Conservation (phyloP, 495 filamentous ascomycete genomes). For the Aspergillus sclerotiicarbonarius region DNA sequence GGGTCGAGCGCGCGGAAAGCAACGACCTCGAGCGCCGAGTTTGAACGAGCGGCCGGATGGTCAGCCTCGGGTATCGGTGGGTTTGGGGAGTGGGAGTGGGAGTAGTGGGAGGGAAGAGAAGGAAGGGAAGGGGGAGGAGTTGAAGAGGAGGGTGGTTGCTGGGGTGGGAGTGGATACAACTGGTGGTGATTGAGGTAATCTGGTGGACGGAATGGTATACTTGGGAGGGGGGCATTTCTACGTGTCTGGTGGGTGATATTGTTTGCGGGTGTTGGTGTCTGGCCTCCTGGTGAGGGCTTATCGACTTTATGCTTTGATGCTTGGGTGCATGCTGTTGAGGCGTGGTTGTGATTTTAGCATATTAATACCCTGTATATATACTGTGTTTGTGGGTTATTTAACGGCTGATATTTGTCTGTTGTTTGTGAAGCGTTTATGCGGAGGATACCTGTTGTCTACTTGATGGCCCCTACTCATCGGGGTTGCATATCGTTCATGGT, state of each 20-base stretch:
- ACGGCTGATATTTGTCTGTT: not conserved
- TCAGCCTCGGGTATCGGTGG: slow-evolving; percentile 48
- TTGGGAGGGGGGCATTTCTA: too few relatives aligned
- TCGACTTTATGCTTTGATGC: too few relatives aligned
- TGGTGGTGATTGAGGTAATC: too few relatives aligned
- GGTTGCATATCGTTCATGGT: not conserved
- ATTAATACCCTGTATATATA: slow-evolving; percentile 22
- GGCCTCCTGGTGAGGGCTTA: too few relatives aligned
- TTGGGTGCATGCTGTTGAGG: too few relatives aligned
- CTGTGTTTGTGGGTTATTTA: not conserved
- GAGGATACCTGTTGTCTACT: too few relatives aligned
- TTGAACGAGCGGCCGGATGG: slow-evolving; percentile 60
- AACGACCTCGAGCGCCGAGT: slow-evolving; percentile 62
- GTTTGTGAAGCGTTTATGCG: too few relatives aligned
- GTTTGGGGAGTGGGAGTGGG: slow-evolving; percentile 18
- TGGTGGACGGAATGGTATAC: too few relatives aligned
- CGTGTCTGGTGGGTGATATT: too few relatives aligned
- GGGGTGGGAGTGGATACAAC: too few relatives aligned
- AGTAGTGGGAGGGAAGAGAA: slow-evolving; percentile 7
- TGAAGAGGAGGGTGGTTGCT: not conserved
- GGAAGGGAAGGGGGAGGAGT: not conserved
- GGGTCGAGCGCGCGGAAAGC: slow-evolving; percentile 60
- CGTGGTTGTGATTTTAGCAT: not conserved
- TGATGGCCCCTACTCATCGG: too few relatives aligned
- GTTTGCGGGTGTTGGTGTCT: too few relatives aligned